Evolutionary conservation across 2,329 filamentous ascomycete genomes (phyloP), one percentile per base, ranked within the genome.

Genomic region (Fusarium sp.): DNA sequence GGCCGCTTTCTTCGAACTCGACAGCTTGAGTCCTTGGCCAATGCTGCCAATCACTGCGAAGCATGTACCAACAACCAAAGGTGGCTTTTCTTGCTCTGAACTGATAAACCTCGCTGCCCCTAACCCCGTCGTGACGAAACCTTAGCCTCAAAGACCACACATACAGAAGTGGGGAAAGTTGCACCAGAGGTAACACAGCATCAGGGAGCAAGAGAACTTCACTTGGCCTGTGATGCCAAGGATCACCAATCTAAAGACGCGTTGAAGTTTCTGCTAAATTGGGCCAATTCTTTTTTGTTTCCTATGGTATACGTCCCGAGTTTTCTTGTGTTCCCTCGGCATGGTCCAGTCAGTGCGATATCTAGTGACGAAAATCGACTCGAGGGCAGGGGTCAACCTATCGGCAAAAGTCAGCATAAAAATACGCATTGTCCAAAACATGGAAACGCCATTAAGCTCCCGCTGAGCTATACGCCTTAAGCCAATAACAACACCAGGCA

Each of bases 291-390:
- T 12, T 31, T 35, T n/a, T 35, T 25, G n/a, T 35, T 19, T 25
- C 16, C n/a, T 19, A 19, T 33, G n/a, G 48, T 25, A 23, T 25
- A 21, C 8, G 31, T 21, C n/a, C 29, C n/a, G 29, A 51, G 29
- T 51, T 51, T 25, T 51, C 46, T 51, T 35, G n/a, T 51, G n/a
- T 35, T 35, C 48, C n/a, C n/a, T 35, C 18, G n/a, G n/a, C 48
- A 45, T 62, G 66, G 62, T 54, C 38, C 55, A 60, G 60, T 76
- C 72, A 73, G 73, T 76, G 75, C 63, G 60, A 63, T 42, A 7
- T 15, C 46, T 14, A 23, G 35, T 42, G 54, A 67, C 39, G 29
- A 48, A 38, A 31, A 60, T 66, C 35, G 21, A 60, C 29, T 54
- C 7, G 15, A 14, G 33, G 45, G 23, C 38, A 68, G 27, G 57